These are phyloP conservation scores for Boletus barrowsii DNA, from an alignment of 768 basidiomycete genomes.

Conservation along the genomic window DNA sequence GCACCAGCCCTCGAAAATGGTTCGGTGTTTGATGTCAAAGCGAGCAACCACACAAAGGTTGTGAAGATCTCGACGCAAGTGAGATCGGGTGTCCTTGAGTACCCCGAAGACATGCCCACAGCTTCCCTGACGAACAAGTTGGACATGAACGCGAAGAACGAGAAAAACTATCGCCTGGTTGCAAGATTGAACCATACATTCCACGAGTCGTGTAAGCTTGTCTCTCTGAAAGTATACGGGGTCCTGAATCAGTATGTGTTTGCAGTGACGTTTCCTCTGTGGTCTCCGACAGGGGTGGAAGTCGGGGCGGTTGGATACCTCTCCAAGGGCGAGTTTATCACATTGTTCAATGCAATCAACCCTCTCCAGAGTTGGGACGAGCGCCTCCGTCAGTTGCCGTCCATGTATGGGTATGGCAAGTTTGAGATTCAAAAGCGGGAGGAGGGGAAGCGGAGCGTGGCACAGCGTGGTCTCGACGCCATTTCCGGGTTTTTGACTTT, in stretches of 20 bases:
- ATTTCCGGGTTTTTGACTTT: slow-evolving; percentile 50
- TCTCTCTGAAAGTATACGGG: background rate
- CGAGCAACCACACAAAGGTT: slow-evolving; percentile 3
- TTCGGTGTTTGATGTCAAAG: background rate
- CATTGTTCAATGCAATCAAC: slow-evolving; percentile 66
- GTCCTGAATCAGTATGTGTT: background rate
- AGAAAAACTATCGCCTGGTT: slow-evolving; percentile 65
- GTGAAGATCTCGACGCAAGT: slow-evolving; percentile 21
- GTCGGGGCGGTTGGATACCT: slow-evolving; percentile 79
- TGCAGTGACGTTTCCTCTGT: slow-evolving; percentile 63
- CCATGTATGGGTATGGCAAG: slow-evolving; percentile 63
- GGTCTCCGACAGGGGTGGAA: slow-evolving; percentile 60
- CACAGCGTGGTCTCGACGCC: slow-evolving; percentile 55
- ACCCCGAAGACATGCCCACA: slow-evolving; percentile 4
- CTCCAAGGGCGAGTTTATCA: slow-evolving; percentile 62
- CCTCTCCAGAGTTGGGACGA: slow-evolving; percentile 47
- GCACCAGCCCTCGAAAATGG: background rate
- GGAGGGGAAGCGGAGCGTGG: slow-evolving; percentile 55
- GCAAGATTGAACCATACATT: slow-evolving; percentile 55
- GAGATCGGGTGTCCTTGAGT: background rate
- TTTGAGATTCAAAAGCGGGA: slow-evolving; percentile 41
- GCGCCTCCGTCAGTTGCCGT: slow-evolving; percentile 47
- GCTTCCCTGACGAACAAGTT: slow-evolving; percentile 37
- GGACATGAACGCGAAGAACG: slow-evolving; percentile 48
- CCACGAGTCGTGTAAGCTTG: slow-evolving; percentile 59